Evolutionary conservation across 306 rosid genomes (phyloP).

Genomic region (Fragaria nilgerrensis): DNA sequence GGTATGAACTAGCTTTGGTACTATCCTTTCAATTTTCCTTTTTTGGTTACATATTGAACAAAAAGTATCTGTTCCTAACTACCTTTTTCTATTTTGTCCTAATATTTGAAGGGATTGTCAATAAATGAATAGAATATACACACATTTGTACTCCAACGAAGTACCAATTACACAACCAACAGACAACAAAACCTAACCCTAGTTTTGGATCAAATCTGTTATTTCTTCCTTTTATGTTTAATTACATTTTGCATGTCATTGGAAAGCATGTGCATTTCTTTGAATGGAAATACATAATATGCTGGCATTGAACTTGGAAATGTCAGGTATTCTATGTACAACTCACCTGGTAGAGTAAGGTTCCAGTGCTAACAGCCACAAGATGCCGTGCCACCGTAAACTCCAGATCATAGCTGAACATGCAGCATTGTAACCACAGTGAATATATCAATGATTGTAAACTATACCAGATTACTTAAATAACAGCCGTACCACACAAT

Average conservation of each 20-base stretch:
- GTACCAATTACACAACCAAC: not conserved
- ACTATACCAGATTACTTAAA: not conserved
- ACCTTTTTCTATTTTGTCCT: not conserved
- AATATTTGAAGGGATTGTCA: not conserved
- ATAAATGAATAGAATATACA: not conserved
- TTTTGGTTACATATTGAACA: not conserved
- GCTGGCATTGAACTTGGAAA: conserved; percentile 17
- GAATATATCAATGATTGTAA: not conserved
- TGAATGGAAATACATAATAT: conserved; percentile 10
- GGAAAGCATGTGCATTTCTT: conserved; percentile 15
- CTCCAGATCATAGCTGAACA: conserved; percentile 89
- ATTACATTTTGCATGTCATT: conserved; percentile 1
- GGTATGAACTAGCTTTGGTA: not conserved
- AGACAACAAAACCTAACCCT: not conserved
- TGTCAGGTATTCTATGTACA: conserved; percentile 3
- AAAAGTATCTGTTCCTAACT: not conserved
- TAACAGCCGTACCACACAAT: conserved; percentile 2
- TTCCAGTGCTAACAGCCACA: conserved; percentile 90
- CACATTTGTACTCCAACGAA: not conserved
- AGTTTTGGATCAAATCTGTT: not conserved
- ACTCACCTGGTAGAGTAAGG: conserved; percentile 83
- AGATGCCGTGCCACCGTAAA: conserved; percentile 85
- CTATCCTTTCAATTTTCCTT: not conserved
- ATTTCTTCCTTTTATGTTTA: not conserved
- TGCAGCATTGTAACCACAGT: conserved; percentile 21